Conservation (phyloP, 352 stramenopile species). For the Phytophthora hybrid region DNA sequence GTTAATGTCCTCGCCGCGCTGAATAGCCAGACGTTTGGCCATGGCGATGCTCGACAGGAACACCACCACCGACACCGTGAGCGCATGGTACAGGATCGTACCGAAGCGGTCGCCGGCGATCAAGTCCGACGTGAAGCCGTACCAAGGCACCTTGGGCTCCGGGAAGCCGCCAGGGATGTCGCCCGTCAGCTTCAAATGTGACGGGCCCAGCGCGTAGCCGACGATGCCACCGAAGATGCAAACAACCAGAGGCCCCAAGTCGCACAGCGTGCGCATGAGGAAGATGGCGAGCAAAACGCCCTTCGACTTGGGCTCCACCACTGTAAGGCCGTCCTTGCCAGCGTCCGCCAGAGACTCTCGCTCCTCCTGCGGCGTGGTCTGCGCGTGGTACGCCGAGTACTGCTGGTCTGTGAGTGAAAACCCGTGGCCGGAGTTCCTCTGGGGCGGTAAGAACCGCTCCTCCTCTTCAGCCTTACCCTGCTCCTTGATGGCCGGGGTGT, state of each 20-base stretch:
- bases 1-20: constrained; percentile 19
- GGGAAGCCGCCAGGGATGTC: constrained; percentile 15
- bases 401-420: constrained; percentile 18
- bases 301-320: constrained; percentile 7
- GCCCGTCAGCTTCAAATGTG: constrained; percentile 13
- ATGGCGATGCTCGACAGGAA: constrained; percentile 19
- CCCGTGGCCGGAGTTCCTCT: constrained; percentile 4
- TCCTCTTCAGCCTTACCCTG: constrained; percentile 12
- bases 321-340: background rate
- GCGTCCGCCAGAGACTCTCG: background rate
- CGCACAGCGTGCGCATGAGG: constrained; percentile 14
- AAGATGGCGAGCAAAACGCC: constrained; percentile 9
- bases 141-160: constrained; percentile 18
- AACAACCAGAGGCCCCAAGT: constrained; percentile 8
- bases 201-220: constrained; percentile 9
- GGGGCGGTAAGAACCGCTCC: constrained; percentile 7
- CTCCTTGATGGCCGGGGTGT: constrained; percentile 5
- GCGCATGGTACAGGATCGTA: constrained; percentile 10
- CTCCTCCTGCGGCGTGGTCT: constrained; percentile 11
- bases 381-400: constrained; percentile 8
- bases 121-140: constrained; percentile 17
- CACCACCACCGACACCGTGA: constrained; percentile 14
- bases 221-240: constrained; percentile 21
- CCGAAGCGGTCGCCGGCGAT: constrained; percentile 14
- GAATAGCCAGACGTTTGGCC: constrained; percentile 15